Conservation (phyloP, 305 asterid genomes). For the Solanum hybrid region DNA sequence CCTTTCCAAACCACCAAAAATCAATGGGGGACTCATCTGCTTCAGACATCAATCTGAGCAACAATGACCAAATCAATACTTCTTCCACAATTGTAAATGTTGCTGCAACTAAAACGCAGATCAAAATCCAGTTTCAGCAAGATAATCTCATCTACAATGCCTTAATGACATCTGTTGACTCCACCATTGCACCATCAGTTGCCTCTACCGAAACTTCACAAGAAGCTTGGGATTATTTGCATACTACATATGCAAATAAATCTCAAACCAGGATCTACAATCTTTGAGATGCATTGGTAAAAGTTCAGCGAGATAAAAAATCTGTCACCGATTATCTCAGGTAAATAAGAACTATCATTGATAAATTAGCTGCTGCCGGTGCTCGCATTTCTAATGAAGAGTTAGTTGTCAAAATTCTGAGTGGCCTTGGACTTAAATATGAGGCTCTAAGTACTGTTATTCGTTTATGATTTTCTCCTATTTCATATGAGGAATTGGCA, state of each 20-base stretch:
- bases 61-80: neutral
- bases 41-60: neutral
- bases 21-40: neutral
- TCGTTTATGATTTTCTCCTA: neutral
- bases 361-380: neutral
- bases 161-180: neutral
- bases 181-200: neutral
- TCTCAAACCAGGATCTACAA: neutral
- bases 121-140: neutral
- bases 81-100: neutral
- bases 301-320: neutral
- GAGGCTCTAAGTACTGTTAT: neutral
- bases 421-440: neutral
- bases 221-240: neutral
- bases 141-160: neutral
- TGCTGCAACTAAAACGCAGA: neutral
- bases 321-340: neutral
- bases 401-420: neutral
- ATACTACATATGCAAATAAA: neutral
- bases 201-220: neutral
- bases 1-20: neutral
- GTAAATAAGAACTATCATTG: neutral
- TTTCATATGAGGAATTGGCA: neutral
- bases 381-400: neutral
- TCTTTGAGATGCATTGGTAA: neutral